Conservation (phyloP, 2,329 filamentous ascomycete genomes). For the Hawksworthiomyces lignivorus region DNA sequence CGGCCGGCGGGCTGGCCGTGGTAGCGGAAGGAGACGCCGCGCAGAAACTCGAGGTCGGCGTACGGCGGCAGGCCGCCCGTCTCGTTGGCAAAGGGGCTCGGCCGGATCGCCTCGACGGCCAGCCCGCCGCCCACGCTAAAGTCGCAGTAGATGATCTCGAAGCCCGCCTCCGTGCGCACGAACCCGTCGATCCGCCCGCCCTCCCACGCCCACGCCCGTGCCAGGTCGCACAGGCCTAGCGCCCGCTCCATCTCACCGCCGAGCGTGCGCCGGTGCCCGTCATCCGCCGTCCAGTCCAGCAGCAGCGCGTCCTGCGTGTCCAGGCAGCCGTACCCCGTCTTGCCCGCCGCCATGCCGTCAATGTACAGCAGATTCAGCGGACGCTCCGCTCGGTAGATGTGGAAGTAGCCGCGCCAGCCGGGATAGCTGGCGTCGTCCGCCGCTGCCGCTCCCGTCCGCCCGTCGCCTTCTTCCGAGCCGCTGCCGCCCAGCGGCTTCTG, state of each 20-base stretch:
- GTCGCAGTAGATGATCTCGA: conserved; percentile 62
- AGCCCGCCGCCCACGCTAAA: conserved; percentile 38
- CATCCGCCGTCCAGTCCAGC: conserved; percentile 9
- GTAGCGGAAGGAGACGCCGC: conserved; percentile 37
- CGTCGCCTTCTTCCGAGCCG: background rate
- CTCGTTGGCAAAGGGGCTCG: conserved; percentile 11
- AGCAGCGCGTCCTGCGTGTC: conserved; percentile 60
- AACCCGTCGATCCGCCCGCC: conserved; percentile 48
- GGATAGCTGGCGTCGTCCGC: background rate
- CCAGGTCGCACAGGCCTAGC: conserved; percentile 45
- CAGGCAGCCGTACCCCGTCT: conserved; percentile 56
- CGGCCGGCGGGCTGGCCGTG: conserved; percentile 35
- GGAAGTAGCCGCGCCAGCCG: conserved; percentile 51
- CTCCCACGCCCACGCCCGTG: conserved; percentile 36
- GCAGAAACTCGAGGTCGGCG: conserved; percentile 25
- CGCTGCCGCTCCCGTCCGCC: too few relatives aligned
- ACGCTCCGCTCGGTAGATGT: conserved; percentile 54
- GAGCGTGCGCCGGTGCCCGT: background rate
- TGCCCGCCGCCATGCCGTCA: conserved; percentile 63
- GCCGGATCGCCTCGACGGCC: conserved; percentile 24
- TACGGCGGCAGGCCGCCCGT: conserved; percentile 14
- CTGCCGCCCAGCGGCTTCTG: background rate
- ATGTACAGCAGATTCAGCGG: conserved; percentile 57
- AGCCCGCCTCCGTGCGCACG: conserved; percentile 61
- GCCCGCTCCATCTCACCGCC: conserved; percentile 43